Evolutionary conservation across 179 eudicot species (phyloP), one percentile per base, ranked within the genome.

Genomic region (Spinacia oleracea): DNA sequence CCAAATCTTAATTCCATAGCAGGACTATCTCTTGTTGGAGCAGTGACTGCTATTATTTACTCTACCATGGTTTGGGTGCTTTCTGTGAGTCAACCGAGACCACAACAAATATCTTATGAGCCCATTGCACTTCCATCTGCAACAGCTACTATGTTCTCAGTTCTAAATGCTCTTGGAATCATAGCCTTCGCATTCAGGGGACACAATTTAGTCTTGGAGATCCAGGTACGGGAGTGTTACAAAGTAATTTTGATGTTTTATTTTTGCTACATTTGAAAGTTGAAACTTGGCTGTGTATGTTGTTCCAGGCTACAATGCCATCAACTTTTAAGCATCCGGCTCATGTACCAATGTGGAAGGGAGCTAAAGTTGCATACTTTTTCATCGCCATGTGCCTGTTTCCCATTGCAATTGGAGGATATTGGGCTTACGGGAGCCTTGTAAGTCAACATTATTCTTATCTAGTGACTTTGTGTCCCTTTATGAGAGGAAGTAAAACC

Each of bases 281-380:
- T 43, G n/a, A n/a, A n/a, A 15, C 27, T 71, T 80, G 59, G 51
- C 40, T 42, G n/a, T n/a, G n/a, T n/a, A n/a, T n/a, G n/a, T n/a
- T n/a, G 29, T 73, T 79, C 71, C 81, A 95, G 98, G 93, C 98
- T 23, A 95, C 98, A 20, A 95, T 95, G 98, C 98, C 98, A 20
- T 95, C 98, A 46, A 95, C 97, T 0, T 93, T 95, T 84, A 95
- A 95, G 89, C 91, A 93, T 83, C 98, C 98, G n/a, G 98, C 98
- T 38, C 93, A 95, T 82, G 98, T 95, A 85, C 97, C 94, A 34
- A 95, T 95, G 98, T 95, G 98, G 98, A 95, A 84, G 85, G 98
- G 98, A 84, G 97, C 97, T 27, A 95, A 95, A 82, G 91, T 91
- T 83, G 98, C 98, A 5, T 95, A 95, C 77, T 84, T 90, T 73